A percentile compares a stretch with the other conserved stretches of the same genome.
Conservation (phyloP, 2,329 filamentous ascomycete genomes). For the Phyllosticta citrichinensis region DNA sequence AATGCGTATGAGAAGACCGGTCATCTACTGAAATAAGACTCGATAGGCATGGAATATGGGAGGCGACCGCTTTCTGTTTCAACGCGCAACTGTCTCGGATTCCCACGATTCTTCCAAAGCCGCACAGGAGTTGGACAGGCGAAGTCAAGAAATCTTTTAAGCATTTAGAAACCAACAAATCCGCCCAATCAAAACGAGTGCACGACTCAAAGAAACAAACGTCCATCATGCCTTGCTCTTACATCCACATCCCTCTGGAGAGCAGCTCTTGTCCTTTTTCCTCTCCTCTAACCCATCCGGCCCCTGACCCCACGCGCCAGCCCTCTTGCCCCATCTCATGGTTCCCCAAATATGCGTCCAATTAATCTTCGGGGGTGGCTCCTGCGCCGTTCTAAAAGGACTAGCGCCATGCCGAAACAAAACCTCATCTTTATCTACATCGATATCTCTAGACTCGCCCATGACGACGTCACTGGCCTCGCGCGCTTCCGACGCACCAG, state of each 20-base stretch:
- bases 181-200: too few species aligned
- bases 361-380: constrained; percentile 41
- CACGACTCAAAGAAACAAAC: not conserved
- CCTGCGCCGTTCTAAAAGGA: constrained; percentile 34
- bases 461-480: constrained; percentile 9
- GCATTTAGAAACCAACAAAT: too few species aligned
- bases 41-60: too few species aligned
- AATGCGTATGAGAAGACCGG: too few species aligned
- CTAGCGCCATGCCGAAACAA: constrained; percentile 36
- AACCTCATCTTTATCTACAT: constrained; percentile 21
- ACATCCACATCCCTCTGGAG: not conserved
- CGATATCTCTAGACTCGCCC: constrained; percentile 14
- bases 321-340: constrained; percentile 43
- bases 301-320: constrained; percentile 43
- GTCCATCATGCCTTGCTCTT: not conserved
- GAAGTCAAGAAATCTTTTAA: too few species aligned
- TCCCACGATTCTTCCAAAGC: too few species aligned
- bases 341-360: constrained; percentile 47
- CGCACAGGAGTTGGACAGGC: too few species aligned
- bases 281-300: constrained; percentile 36
- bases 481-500: not conserved
- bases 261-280: constrained; percentile 21
- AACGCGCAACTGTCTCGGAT: too few species aligned
- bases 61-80: too few species aligned
- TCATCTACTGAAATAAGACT: too few species aligned